Evolutionary conservation across 495 filamentous ascomycete species (phyloP), one percentile per base, ranked within the genome.

Genomic region (Delitschia confertaspora): DNA sequence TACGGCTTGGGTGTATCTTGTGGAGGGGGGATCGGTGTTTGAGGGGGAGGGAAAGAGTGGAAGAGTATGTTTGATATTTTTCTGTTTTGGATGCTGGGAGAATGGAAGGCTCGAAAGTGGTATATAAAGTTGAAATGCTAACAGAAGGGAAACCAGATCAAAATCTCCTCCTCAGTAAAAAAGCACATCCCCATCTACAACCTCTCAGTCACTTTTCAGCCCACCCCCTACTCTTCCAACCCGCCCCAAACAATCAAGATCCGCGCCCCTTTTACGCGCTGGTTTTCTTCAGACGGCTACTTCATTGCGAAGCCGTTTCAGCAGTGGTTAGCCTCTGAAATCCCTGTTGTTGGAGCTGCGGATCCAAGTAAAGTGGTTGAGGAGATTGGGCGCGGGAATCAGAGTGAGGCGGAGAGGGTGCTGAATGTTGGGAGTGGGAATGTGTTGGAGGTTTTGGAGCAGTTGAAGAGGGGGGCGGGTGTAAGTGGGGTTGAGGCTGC

Each of bases 261-360:
- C 31, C 68, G 73, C 46, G 70, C 79, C 4, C 72, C 83, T 3
- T 96, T 95, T 60, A 82, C 80, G 14, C 72, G 72, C 19, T 98
- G 87, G 87, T 96, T 95, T 63, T 81, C 88, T 45, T 69, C 67
- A 3, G 75, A 84, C 26, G 89, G 91, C 4, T 74, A 72, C 35
- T 93, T 98, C 55, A 75, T 93, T 36, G 74, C 81, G 3, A 74
- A 79, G 49, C 88, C 88, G 6, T 88, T 95, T 58, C 86, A 91
- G 64, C 70, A 73, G 43, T 82, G 86, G 77, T 62, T 95, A 20
- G 83, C 84, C 20, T 70, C 66, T 17, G 71, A 75, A 53, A 69
- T 95, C 38, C 74, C 79, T 21, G 57, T 80, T 4, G 69, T 95
- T 58, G 78, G 78, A 10, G 63, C 72, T 49, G 73, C 76, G 13